Evolutionary conservation across 371 early-diverging fungal genomes (phyloP).

Genomic region (Lichtheimia corymbifera): DNA sequence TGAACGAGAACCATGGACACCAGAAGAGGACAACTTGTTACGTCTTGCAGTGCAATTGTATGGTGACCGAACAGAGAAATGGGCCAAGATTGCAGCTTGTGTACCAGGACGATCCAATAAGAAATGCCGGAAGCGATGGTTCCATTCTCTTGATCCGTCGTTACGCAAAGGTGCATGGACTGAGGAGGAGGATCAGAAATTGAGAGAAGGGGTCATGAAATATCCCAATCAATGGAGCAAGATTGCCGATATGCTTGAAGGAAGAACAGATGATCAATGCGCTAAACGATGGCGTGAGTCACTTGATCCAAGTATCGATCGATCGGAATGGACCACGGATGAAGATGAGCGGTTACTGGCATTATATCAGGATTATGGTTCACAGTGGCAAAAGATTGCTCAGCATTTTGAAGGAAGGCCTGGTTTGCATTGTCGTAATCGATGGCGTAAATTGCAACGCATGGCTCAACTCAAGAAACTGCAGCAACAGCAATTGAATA

Average conservation of each 20-base stretch:
- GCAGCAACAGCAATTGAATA: constrained; percentile 11
- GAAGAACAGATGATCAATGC: constrained; percentile 82
- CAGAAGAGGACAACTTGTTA: constrained; percentile 70
- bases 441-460: constrained; percentile 78
- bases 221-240: constrained; percentile 78
- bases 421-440: constrained; percentile 78
- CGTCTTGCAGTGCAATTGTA: constrained; percentile 70
- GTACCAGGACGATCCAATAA: constrained; percentile 82
- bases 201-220: constrained; percentile 66
- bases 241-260: constrained; percentile 74
- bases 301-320: constrained; percentile 74
- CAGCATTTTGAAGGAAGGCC: constrained; percentile 78
- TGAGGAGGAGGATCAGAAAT: constrained; percentile 68
- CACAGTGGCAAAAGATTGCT: constrained; percentile 83
- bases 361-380: constrained; percentile 69
- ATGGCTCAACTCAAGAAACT: constrained; percentile 56
- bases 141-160: constrained; percentile 77
- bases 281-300: constrained; percentile 83
- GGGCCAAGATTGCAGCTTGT: constrained; percentile 79
- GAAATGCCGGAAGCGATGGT: constrained; percentile 82
- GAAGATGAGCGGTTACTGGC: constrained; percentile 71
- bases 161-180: constrained; percentile 82
- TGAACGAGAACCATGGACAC: constrained; percentile 65
- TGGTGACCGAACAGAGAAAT: constrained; percentile 79
- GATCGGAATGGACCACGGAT: constrained; percentile 73